Base-by-base conservation (phyloP, 2,329 filamentous ascomycete genomes). In the Cordyceps fumosorosea region DNA sequence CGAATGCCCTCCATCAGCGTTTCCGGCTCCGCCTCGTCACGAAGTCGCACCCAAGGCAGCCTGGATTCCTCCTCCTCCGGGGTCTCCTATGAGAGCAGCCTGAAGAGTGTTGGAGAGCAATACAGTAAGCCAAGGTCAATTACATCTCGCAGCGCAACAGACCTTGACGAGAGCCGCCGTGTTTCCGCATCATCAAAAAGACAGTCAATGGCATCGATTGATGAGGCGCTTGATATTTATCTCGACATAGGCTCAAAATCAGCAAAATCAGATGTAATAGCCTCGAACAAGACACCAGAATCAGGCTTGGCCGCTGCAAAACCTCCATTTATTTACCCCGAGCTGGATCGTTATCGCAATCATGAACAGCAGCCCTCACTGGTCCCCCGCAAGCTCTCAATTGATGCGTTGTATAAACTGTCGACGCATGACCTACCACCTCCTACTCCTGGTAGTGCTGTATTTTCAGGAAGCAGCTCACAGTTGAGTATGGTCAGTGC, bases 401-500 rank as follows among this genome's bases (percentile, higher is more conserved):
- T 77, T 48, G 82, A 84, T 53, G 69, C 82, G 20, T 81, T 81
- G 3, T 83, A 83, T 66, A 81, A 81, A 47, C 72, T 88, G 24
- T 79, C 85, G 34, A 88, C 85, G 3, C 83, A 89, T 60, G 82
- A 89, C 67, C 77, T 89, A 6, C 84, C 86, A n/a, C 84, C 86
- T 7, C 85, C 85, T 10, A 87, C 85, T 6, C 86, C 87, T 10
- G 72, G 67, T 18, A 77, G 73, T 32, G 51, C 72, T n/a, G 75
- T 84, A 8, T 86, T 88, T 58, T 86, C 84, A 0, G 81, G 81
- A 48, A 80, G 77, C 20, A 83, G 81, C 69, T 85, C 81, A 65
- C 79, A 82, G 64, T 63, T 79, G 48, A 84, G 83, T 72, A 82
- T 80, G 3, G 80, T 86, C 59, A 91, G 89, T 64, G 84, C 80